phyloP scores from a whole-genome alignment of 768 basidiomycete species.

The Leccinum rimulosum region DNA sequence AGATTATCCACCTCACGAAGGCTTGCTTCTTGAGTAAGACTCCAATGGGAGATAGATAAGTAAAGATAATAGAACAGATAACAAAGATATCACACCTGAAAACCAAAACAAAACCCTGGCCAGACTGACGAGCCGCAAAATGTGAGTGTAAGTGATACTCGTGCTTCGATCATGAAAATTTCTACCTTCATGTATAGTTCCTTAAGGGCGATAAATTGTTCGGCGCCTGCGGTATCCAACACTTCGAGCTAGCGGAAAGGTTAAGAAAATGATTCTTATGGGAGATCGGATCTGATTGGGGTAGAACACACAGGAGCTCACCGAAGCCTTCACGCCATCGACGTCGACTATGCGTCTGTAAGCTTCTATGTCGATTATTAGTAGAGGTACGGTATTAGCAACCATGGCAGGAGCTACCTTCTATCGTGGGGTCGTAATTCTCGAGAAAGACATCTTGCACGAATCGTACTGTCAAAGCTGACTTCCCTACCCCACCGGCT shows the following conservation, averaged over 20 bases:
- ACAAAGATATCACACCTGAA: constrained; percentile 55
- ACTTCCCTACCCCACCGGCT: constrained; percentile 91
- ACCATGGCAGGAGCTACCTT: constrained; percentile 46
- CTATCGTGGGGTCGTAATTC: constrained; percentile 81
- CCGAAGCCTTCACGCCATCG: constrained; percentile 61
- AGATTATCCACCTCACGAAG: constrained; percentile 77
- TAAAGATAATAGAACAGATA: neutral
- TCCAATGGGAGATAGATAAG: constrained; percentile 27
- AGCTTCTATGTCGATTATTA: constrained; percentile 48
- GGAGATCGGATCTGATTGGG: constrained; percentile 4
- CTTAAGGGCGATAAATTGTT: constrained; percentile 78
- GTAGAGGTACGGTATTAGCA: neutral
- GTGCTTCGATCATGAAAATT: neutral
- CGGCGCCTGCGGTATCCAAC: constrained; percentile 82
- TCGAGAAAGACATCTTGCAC: constrained; percentile 71
- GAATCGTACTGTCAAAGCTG: constrained; percentile 79
- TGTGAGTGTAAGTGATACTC: neutral
- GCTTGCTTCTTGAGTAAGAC: constrained; percentile 79
- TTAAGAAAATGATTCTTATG: constrained; percentile 13
- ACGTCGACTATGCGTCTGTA: constrained; percentile 66
- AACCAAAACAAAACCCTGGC: constrained; percentile 77
- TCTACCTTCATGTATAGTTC: constrained; percentile 78
- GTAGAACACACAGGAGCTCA: constrained; percentile 35
- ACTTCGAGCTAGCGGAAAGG: constrained; percentile 62
- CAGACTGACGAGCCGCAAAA: constrained; percentile 41